Evolutionary conservation across 2,329 filamentous ascomycete species (phyloP), one percentile per base, ranked within the genome.

Genomic region (Scytalidium sp.): DNA sequence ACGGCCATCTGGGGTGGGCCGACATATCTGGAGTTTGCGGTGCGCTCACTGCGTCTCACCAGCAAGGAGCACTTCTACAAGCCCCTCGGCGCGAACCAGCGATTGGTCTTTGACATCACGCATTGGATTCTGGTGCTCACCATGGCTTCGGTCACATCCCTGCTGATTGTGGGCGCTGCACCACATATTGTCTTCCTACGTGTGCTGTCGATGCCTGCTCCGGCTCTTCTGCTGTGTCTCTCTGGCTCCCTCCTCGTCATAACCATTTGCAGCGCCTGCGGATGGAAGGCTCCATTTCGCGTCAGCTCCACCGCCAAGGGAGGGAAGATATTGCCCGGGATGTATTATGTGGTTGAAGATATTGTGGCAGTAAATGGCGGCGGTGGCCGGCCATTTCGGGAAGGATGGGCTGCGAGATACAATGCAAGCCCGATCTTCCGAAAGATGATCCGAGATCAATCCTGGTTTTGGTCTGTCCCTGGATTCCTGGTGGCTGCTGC

Each of bases 331-430:
- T 74, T 78, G 3, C 84, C 84, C 0, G 76, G 80, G 2, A 74
- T 80, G 2, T 84, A 85, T 57, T 84, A 84, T 45, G 73, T 87
- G 23, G 79, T 87, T 21, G 84, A 88, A 65, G 84, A 88, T 58
- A 75, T 86, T 20, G 76, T 85, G 13, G 83, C 81, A 3, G 84
- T 88, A 39, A 85, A 87, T 60, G 84, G 81, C 19, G 77, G 75
- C 3, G 83, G 80, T 9, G 79, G 79, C 1, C 72, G 75, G 50
- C 73, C 70, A 0, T 74, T 67, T 41, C 66, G 71, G 41, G 70
- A 73, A 47, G 70, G 70, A 9, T 59, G 71, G 21, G 66, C 70
- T 19, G 71, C 70, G 8, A 62, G 71, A 19, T 74, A 73, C 53
- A 62, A 66, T 47, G 70, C 70, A 4, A 71, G 68, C 51, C 68